Conservation (phyloP, 225 moss, liverwort and hornwort genomes). For the Antitrichia curtipendula region DNA sequence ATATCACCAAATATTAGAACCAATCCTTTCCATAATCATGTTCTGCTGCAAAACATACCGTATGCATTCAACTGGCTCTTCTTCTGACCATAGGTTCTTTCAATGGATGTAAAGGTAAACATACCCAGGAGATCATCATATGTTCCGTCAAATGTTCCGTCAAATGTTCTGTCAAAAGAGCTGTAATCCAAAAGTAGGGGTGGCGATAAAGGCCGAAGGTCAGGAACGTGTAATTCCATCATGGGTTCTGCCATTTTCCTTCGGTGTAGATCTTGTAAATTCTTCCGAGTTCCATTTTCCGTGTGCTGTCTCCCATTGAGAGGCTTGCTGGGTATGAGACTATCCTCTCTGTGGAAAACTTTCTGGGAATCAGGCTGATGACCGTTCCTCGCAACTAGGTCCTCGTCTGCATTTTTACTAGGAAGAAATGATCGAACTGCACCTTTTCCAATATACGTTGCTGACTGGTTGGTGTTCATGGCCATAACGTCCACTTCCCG, state of each 20-base stretch:
- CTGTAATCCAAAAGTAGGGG: slow-evolving; percentile 38
- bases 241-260: slow-evolving; percentile 22
- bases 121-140: slow-evolving; percentile 59
- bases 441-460: slow-evolving; percentile 19
- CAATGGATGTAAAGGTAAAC: slow-evolving; percentile 6
- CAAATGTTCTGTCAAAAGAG: slow-evolving; percentile 44
- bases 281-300: slow-evolving; percentile 27
- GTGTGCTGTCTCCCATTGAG: slow-evolving; percentile 1
- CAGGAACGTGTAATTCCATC: slow-evolving; percentile 41
- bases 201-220: slow-evolving; percentile 41
- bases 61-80: slow-evolving; percentile 6
- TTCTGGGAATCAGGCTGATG: slow-evolving; percentile 4
- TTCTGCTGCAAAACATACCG: background rate
- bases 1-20: slow-evolving; percentile 7
- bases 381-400: background rate
- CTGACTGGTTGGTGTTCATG: slow-evolving; percentile 20
- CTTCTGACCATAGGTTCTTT: background rate
- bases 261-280: slow-evolving; percentile 12
- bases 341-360: slow-evolving; percentile 5
- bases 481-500: slow-evolving; percentile 25
- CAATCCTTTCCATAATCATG: background rate
- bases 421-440: slow-evolving; percentile 26
- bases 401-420: background rate
- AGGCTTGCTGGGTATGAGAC: slow-evolving; percentile 17
- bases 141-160: slow-evolving; percentile 31